These are phyloP conservation scores for Diplodia scrobiculata DNA, from an alignment of 2,329 filamentous ascomycete species.

Conservation along the genomic window DNA sequence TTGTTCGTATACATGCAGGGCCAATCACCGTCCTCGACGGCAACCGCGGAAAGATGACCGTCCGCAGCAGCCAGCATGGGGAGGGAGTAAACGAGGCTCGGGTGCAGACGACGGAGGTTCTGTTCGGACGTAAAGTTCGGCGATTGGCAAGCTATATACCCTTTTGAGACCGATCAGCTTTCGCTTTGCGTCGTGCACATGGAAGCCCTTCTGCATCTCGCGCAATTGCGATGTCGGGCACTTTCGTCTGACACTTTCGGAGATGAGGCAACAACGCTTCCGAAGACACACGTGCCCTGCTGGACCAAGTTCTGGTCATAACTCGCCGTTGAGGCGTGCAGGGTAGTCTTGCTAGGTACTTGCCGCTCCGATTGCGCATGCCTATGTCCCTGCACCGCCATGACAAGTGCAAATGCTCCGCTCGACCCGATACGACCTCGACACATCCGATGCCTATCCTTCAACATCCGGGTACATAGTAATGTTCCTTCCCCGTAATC, in stretches of 20 bases:
- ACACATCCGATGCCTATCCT: neutral
- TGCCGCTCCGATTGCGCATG: slow-evolving; percentile 6
- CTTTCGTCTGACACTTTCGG: neutral
- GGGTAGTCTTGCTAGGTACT: neutral
- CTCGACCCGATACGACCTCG: too few species aligned
- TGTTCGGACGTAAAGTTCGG: neutral
- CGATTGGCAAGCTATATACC: slow-evolving; percentile 12
- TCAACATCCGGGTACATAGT: neutral
- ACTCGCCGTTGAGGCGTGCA: neutral
- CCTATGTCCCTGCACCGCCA: neutral
- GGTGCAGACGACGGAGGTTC: neutral
- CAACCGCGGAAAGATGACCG: neutral
- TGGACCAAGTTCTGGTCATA: neutral
- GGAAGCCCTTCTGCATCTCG: neutral
- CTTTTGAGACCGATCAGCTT: slow-evolving; percentile 11
- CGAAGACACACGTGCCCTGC: neutral
- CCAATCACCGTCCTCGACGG: neutral
- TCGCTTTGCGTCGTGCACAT: neutral
- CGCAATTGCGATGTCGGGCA: slow-evolving; percentile 18
- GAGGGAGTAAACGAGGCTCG: slow-evolving; percentile 3
- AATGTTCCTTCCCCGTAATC: neutral
- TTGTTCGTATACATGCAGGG: neutral
- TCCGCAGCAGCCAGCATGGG: slow-evolving; percentile 6
- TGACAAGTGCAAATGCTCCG: neutral
- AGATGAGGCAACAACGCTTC: neutral